These are phyloP conservation scores for Leccinum subtestaceum DNA, from an alignment of 768 basidiomycete species.

Conservation along the genomic window DNA sequence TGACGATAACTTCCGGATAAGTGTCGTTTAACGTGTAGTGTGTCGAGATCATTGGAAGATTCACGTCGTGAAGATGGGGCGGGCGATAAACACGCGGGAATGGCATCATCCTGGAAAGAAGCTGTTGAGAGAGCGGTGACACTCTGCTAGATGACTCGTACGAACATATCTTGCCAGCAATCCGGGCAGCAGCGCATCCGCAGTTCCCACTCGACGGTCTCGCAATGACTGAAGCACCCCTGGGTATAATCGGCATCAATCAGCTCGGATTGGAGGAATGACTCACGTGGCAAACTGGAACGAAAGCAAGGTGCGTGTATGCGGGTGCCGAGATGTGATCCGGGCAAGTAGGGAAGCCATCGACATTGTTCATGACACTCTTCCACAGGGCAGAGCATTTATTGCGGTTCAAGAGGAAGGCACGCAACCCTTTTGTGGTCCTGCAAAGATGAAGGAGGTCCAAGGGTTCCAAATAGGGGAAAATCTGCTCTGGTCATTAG, in stretches of 20 bases:
- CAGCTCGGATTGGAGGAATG: background rate
- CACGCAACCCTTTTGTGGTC: constrained; percentile 29
- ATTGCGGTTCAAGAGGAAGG: constrained; percentile 12
- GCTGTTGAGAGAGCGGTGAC: background rate
- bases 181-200: constrained; percentile 9
- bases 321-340: constrained; percentile 21
- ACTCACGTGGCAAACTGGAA: constrained; percentile 31
- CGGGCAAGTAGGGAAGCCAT: constrained; percentile 26
- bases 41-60: background rate
- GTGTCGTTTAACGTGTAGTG: background rate
- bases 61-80: background rate
- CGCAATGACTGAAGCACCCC: constrained; percentile 6
- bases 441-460: constrained; percentile 34
- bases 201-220: constrained; percentile 10
- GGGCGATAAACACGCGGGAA: no score
- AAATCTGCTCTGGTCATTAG: background rate
- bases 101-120: constrained; percentile 3
- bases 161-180: constrained; percentile 11
- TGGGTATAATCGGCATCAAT: background rate
- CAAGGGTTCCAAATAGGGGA: constrained; percentile 22
- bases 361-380: constrained; percentile 18
- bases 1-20: background rate
- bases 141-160: background rate
- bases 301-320: constrained; percentile 30
- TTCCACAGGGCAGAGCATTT: constrained; percentile 27